Base-by-base conservation (phyloP, 805 yeast genomes). In the Yamadazyma takamatsuzukensis region DNA sequence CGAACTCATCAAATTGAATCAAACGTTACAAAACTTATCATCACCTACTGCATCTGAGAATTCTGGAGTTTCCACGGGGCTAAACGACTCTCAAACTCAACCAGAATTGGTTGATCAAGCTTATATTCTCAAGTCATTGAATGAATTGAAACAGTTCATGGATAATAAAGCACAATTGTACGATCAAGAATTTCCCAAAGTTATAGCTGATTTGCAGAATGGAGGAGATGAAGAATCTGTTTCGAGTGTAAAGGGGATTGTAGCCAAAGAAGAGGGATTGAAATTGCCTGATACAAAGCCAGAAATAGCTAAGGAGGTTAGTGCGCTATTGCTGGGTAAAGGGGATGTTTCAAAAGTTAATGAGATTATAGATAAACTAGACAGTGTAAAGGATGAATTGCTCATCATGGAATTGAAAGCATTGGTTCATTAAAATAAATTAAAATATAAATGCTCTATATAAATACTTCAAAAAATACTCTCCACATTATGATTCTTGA, bases 401-500 rank as follows among this genome's bases (percentile, higher is more conserved):
- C 36, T 54, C 22, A 42, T 43, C n/a, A 22, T 51, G 27, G 56
- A 54, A 34, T 31, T 54, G 26, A 48, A 48, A 31, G 37, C 39
- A n/a, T n/a, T n/a, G n/a, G n/a, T n/a, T n/a, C n/a, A n/a, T n/a
- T n/a, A n/a, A n/a, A n/a, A n/a, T n/a, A n/a, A n/a, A n/a, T n/a
- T n/a, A n/a, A n/a, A n/a, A n/a, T n/a, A n/a, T n/a, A n/a, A n/a
- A n/a, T n/a, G n/a, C 21, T 19, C 7, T 19, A 19, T 11, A 11
- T 19, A 19, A 8, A 23, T 14, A 8, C 18, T 13, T 28, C 44
- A 59, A 36, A 62, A 28, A 6, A 61, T 54, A 50, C 79, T 83
- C 38, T 75, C 82, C 22, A 84, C 86, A 19, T 75, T 72, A 44
- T 82, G 93, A 37, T 79, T 74, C 60, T 89, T 89, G 67, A 87